phyloP scores from a whole-genome alignment of 2,329 filamentous ascomycete genomes.

The Nothophoma quercina region DNA sequence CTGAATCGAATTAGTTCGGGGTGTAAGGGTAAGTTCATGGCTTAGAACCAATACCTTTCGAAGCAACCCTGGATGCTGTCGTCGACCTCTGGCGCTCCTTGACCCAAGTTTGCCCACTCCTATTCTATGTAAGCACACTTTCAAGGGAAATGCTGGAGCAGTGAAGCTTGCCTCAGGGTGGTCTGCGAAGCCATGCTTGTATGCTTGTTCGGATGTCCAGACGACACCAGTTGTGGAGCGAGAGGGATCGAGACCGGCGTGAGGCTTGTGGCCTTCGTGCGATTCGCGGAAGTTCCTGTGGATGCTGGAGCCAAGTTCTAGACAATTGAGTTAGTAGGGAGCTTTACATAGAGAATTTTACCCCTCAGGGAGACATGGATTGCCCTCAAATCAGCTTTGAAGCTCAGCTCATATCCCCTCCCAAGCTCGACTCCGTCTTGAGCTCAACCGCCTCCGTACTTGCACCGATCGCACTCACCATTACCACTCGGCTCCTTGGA shows the following conservation, averaged over 20 bases:
- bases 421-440: too few relatives aligned
- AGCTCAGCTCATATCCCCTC: too few relatives aligned
- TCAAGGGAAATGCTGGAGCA: too few relatives aligned
- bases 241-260: constrained; percentile 88
- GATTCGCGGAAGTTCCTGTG: constrained; percentile 86
- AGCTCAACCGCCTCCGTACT: background rate
- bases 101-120: constrained; percentile 90
- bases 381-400: too few relatives aligned
- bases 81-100: constrained; percentile 93
- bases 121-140: too few relatives aligned
- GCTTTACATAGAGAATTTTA: background rate
- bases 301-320: constrained; percentile 19
- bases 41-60: too few relatives aligned
- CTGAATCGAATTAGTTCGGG: too few relatives aligned
- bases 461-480: constrained; percentile 36
- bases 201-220: constrained; percentile 88
- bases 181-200: constrained; percentile 86
- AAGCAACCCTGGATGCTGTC: constrained; percentile 93
- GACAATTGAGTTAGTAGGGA: background rate
- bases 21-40: too few relatives aligned
- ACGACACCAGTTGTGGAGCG: constrained; percentile 92
- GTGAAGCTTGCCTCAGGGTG: too few relatives aligned
- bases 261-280: constrained; percentile 88
- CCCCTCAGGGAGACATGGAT: too few relatives aligned
- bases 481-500: constrained; percentile 48